These are phyloP conservation scores for Spathaspora sp. DNA, from an alignment of 805 yeast species.

Conservation along the genomic window DNA sequence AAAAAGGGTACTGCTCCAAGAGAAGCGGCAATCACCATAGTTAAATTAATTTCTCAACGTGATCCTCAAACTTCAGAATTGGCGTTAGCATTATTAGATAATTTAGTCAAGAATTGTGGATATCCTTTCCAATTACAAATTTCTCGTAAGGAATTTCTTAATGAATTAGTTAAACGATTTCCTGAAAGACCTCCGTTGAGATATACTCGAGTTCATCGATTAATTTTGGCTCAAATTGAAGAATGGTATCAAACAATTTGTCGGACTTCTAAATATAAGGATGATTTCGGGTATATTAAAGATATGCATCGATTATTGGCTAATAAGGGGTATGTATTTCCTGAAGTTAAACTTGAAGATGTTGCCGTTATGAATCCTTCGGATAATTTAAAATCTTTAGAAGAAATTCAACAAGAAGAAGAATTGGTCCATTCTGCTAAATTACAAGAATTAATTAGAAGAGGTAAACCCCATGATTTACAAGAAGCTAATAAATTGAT, in stretches of 20 bases:
- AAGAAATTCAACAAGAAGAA: slow-evolving; percentile 90
- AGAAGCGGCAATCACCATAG: slow-evolving; percentile 88
- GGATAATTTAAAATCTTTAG: slow-evolving; percentile 81
- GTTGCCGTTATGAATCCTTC: slow-evolving; percentile 90
- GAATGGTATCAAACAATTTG: slow-evolving; percentile 98
- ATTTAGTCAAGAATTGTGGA: slow-evolving; percentile 94
- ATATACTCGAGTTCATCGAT: slow-evolving; percentile 76
- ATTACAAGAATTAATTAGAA: slow-evolving; percentile 88
- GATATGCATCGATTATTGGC: slow-evolving; percentile 92
- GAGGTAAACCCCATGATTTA: slow-evolving; percentile 93
- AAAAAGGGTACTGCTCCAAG: slow-evolving; percentile 89
- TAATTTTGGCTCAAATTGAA: slow-evolving; percentile 85
- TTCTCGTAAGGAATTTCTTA: slow-evolving; percentile 89
- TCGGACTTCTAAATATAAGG: slow-evolving; percentile 82
- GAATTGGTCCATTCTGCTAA: slow-evolving; percentile 90
- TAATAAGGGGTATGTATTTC: slow-evolving; percentile 90
- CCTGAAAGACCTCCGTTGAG: slow-evolving; percentile 93
- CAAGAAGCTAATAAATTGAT: slow-evolving; percentile 94
- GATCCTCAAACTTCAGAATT: slow-evolving; percentile 82
- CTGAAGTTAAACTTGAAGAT: slow-evolving; percentile 85
- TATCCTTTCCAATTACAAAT: slow-evolving; percentile 95
- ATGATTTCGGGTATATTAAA: slow-evolving; percentile 85
- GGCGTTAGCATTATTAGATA: slow-evolving; percentile 81
- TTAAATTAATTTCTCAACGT: slow-evolving; percentile 73
- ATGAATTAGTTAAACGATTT: slow-evolving; percentile 87